These are phyloP conservation scores for Isabelozyma pseudorhagii DNA, from an alignment of 805 yeast species.

Conservation along the genomic window DNA sequence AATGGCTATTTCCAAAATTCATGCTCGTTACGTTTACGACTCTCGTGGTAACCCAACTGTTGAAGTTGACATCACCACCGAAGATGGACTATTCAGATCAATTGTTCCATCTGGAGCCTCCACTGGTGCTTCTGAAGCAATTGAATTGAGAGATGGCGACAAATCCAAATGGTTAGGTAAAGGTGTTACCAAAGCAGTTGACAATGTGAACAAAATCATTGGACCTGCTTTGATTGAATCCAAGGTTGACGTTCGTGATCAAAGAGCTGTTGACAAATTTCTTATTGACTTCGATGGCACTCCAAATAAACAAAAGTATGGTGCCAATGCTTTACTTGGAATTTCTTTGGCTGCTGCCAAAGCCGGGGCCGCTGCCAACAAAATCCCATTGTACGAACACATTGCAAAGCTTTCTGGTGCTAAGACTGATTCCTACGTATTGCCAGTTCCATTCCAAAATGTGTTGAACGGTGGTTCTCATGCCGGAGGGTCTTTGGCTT, in stretches of 20 bases:
- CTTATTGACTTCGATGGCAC: constrained; percentile 15
- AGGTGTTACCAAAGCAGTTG: constrained; percentile 17
- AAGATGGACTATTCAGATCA: constrained; percentile 14
- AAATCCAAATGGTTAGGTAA: constrained; percentile 19
- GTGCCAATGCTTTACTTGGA: constrained; percentile 21
- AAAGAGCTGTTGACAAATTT: constrained; percentile 12
- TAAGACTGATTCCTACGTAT: constrained; percentile 7
- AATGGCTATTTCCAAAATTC: constrained; percentile 11
- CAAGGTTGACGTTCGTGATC: constrained; percentile 10
- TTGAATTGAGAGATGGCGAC: constrained; percentile 20
- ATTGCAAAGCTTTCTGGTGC: constrained; percentile 12
- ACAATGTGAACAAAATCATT: constrained; percentile 15
- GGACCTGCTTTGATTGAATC: constrained; percentile 15
- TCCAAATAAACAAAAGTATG: constrained; percentile 15
- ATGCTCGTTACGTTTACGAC: constrained; percentile 17
- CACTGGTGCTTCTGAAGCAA: constrained; percentile 18
- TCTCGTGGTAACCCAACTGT: constrained; percentile 23
- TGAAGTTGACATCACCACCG: constrained; percentile 16
- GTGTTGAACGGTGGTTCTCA: constrained; percentile 21
- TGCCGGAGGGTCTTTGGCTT: constrained; percentile 22
- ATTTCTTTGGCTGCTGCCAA: constrained; percentile 18
- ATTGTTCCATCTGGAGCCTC: constrained; percentile 23
- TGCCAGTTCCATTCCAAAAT: constrained; percentile 22
- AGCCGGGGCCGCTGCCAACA: constrained; percentile 18
- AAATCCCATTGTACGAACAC: constrained; percentile 16